Evolutionary conservation across 495 filamentous ascomycete genomes (phyloP).

Genomic region (Penicillium soppii): DNA sequence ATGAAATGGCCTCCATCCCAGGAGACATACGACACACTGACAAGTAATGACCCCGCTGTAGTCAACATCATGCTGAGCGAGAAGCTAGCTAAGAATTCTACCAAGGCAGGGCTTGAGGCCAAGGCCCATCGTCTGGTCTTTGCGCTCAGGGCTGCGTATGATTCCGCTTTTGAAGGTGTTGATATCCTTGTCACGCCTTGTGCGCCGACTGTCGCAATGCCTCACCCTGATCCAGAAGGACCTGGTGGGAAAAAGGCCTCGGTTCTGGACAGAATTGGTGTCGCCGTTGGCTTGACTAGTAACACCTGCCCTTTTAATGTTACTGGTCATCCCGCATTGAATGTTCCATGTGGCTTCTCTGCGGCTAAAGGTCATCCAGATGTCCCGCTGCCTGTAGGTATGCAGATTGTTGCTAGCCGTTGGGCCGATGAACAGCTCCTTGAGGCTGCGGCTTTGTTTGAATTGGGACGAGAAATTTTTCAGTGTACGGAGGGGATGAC

Average conservation of each 20-base stretch:
- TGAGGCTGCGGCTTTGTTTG: conserved; percentile 24
- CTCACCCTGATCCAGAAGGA: conserved; percentile 18
- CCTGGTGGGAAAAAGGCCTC: conserved; percentile 2
- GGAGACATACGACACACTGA: conserved; percentile 31
- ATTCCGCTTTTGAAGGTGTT: conserved; percentile 34
- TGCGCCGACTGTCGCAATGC: conserved; percentile 40
- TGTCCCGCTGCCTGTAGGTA: conserved; percentile 51
- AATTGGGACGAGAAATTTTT: conserved; percentile 3
- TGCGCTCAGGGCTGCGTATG: conserved; percentile 45
- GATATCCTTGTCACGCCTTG: conserved; percentile 50
- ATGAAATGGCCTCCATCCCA: conserved; percentile 28
- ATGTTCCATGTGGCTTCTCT: conserved; percentile 51
- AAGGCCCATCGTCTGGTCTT: conserved; percentile 44
- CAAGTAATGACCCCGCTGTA: conserved; percentile 29
- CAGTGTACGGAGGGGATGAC: background rate
- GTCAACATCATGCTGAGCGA: conserved; percentile 34
- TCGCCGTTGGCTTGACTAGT: conserved; percentile 39
- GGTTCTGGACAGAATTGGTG: conserved; percentile 32
- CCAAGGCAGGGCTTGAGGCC: conserved; percentile 26
- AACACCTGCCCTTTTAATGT: conserved; percentile 57
- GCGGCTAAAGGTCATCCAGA: conserved; percentile 27
- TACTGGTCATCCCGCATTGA: conserved; percentile 56
- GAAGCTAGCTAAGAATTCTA: conserved; percentile 21
- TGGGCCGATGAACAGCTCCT: conserved; percentile 41
- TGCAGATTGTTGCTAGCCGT: conserved; percentile 55